Conservation (phyloP, 2,329 filamentous ascomycete genomes). For the Dichotomopilus funicola region DNA sequence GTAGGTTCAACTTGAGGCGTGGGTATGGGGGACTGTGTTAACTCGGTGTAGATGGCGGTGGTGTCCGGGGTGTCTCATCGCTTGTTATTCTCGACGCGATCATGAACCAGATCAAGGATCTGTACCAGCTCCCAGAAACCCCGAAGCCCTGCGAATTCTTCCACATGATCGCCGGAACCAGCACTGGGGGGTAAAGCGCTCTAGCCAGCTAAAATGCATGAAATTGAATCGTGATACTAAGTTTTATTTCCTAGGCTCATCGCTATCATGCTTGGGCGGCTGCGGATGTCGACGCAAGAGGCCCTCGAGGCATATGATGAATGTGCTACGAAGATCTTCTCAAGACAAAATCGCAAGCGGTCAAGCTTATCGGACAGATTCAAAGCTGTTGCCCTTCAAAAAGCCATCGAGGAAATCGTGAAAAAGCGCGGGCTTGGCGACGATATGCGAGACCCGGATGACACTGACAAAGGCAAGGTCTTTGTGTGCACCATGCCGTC, state of each 20-base stretch:
- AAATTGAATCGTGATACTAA: not conserved
- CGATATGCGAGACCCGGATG: slow-evolving; percentile 20
- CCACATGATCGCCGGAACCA: slow-evolving; percentile 36
- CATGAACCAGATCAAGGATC: slow-evolving; percentile 27
- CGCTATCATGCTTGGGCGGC: slow-evolving; percentile 41
- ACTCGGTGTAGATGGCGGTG: slow-evolving; percentile 27
- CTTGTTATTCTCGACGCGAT: slow-evolving; percentile 31
- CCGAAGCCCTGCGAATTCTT: slow-evolving; percentile 33
- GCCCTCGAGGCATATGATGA: slow-evolving; percentile 36
- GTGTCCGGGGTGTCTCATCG: slow-evolving; percentile 32
- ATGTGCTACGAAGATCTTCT: slow-evolving; percentile 34
- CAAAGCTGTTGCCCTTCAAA: slow-evolving; percentile 29
- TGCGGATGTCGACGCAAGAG: slow-evolving; percentile 38
- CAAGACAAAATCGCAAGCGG: slow-evolving; percentile 22
- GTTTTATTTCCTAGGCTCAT: slow-evolving; percentile 32
- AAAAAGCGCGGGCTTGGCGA: slow-evolving; percentile 9
- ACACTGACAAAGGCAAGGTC: slow-evolving; percentile 17
- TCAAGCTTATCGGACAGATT: slow-evolving; percentile 25
- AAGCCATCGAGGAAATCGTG: slow-evolving; percentile 25
- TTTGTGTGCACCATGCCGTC: slow-evolving; percentile 27
- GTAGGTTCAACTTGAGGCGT: too few species aligned
- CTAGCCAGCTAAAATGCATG: not conserved
- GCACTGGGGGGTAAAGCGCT: slow-evolving; percentile 29
- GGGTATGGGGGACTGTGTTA: not conserved
- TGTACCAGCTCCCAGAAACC: slow-evolving; percentile 15